Base-by-base conservation (phyloP, 2,329 filamentous ascomycete genomes). In the Exophiala sideris region DNA sequence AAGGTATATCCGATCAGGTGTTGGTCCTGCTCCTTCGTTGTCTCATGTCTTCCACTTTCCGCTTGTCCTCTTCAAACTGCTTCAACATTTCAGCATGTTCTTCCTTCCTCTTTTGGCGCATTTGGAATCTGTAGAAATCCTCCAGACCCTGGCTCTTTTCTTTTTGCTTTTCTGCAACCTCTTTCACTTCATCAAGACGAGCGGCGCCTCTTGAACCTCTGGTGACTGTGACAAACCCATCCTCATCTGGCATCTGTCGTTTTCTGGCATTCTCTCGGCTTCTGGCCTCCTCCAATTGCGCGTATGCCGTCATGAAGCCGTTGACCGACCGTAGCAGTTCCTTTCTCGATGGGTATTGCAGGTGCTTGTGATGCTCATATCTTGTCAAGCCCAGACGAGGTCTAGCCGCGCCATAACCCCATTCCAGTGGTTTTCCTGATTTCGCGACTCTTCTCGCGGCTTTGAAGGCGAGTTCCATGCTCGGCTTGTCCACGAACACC, bases 161-260 rank as follows among this genome's bases (percentile, higher is more conserved):
- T 68, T 83, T 74, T 60, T 72, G 75, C 50, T 79, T 78, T 62
- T 83, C 81, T 54, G 77, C 73, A 65, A 81, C 71, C 41, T 77
- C 78, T 66, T 84, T 81, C 12, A 85, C 83, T 64, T 88, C 90
- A 62, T 86, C 86, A 58, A 84, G 79, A 50, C 85, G 81, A 1
- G 89, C 85, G n/a, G 86, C 87, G 54, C 86, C 78, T 56, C 80
- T 79, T 36, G 88, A 88, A 21, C 91, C 91, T 50, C 88, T 81
- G 1, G 86, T 88, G 20, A 99, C 94, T 3, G 91, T 97, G 45
- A 97, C 81, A 69, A 99, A 99, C 1, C 94, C 94, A 70, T 99
- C 94, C 66, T 90, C 91, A 70, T 99, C 94, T 0, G 92, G 90
- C 65, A 90, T 85, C 62, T 87, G 86, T 57, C 89, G 84, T 57